These are phyloP conservation scores for Avicennia marina DNA, from an alignment of 257 asterid genomes.

Conservation along the genomic window DNA sequence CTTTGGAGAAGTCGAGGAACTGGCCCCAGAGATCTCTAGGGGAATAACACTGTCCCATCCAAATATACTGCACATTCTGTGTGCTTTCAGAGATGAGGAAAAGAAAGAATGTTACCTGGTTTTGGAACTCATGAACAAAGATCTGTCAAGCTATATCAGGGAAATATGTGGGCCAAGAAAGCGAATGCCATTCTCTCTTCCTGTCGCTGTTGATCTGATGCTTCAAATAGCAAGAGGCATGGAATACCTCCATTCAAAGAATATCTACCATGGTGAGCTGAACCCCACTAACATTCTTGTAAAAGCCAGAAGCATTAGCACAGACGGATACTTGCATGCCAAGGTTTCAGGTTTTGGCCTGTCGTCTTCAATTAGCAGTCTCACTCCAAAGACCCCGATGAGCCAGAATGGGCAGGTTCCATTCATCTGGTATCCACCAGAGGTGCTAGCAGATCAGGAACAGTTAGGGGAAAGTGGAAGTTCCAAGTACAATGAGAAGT, in stretches of 20 bases:
- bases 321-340: conserved; percentile 62
- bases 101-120: conserved; percentile 68
- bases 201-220: conserved; percentile 70
- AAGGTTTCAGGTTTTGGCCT: conserved; percentile 69
- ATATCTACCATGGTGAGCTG: conserved; percentile 71
- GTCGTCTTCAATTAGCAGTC: conserved; percentile 20
- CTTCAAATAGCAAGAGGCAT: conserved; percentile 92
- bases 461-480: conserved; percentile 14
- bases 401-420: conserved; percentile 33
- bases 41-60: conserved; percentile 72
- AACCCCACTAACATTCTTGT: conserved; percentile 59
- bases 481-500: conserved; percentile 48
- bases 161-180: conserved; percentile 64
- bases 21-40: conserved; percentile 36
- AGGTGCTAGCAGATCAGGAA: conserved; percentile 66
- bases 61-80: conserved; percentile 54
- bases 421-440: conserved; percentile 81
- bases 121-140: conserved; percentile 74
- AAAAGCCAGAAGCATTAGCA: conserved; percentile 31
- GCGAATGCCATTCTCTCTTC: conserved; percentile 66
- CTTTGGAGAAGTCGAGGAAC: conserved; percentile 42
- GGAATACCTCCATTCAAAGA: conserved; percentile 83
- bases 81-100: conserved; percentile 71
- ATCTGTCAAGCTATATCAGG: conserved; percentile 56
- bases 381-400: conserved; percentile 28